phyloP scores from a whole-genome alignment of 1,284 basidiomycete genomes.

The Rhodotorula sp. region DNA sequence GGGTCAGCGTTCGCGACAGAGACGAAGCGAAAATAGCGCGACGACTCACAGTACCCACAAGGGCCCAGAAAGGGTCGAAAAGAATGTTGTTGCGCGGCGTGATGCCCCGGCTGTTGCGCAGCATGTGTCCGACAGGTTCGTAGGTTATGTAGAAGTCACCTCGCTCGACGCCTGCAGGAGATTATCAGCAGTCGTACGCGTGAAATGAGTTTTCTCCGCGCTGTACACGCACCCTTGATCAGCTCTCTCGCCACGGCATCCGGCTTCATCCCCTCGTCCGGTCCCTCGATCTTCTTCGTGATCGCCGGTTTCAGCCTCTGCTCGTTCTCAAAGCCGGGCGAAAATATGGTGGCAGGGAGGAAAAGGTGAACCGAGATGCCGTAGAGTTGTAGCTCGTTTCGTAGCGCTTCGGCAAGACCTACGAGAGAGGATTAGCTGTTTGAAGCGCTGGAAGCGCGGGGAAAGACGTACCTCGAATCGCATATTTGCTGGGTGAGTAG shows the following conservation, averaged over 20 bases:
- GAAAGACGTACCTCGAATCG: slow-evolving; percentile 66
- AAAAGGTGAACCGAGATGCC: slow-evolving; percentile 78
- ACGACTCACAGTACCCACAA: slow-evolving; percentile 55
- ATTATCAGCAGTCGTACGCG: too few relatives aligned
- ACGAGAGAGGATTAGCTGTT: background rate
- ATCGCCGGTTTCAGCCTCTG: slow-evolving; percentile 77
- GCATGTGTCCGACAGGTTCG: slow-evolving; percentile 65
- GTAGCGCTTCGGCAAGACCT: slow-evolving; percentile 83
- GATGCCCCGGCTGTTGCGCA: slow-evolving; percentile 67
- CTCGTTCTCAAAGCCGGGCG: slow-evolving; percentile 76
- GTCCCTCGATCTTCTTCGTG: slow-evolving; percentile 75
- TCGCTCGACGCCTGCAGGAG: slow-evolving; percentile 60
- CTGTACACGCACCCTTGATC: slow-evolving; percentile 58
- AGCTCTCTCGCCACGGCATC: slow-evolving; percentile 65
- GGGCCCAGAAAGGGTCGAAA: slow-evolving; percentile 56
- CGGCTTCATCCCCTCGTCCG: slow-evolving; percentile 65
- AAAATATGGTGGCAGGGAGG: slow-evolving; percentile 81
- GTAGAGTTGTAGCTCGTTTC: slow-evolving; percentile 77
- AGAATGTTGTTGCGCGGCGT: slow-evolving; percentile 64
- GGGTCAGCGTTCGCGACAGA: background rate
- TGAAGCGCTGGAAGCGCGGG: too few relatives aligned
- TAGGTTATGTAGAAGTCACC: slow-evolving; percentile 74
- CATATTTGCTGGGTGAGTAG: slow-evolving; percentile 86
- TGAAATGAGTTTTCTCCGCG: slow-evolving; percentile 1
- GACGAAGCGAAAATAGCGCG: background rate